These are phyloP conservation scores for Scleromitrula shiraiana DNA, from an alignment of 2,329 filamentous ascomycete species.

Conservation along the genomic window DNA sequence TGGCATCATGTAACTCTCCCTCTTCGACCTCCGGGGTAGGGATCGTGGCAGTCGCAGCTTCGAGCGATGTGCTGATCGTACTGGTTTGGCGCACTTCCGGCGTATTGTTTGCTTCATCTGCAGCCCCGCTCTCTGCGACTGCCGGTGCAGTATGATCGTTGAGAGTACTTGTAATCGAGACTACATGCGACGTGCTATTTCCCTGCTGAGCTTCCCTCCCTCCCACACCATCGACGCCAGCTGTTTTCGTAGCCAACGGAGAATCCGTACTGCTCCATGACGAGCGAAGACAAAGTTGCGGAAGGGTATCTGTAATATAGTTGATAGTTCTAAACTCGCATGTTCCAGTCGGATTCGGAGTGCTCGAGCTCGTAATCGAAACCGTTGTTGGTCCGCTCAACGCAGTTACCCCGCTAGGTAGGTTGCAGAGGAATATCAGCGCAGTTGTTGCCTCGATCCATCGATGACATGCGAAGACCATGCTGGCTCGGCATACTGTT, in stretches of 20 bases:
- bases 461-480: conserved; percentile 16
- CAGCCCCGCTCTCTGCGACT: not conserved
- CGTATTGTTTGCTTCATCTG: conserved; percentile 4
- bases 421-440: conserved; percentile 15
- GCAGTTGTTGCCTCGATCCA: conserved; percentile 16
- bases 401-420: conserved; percentile 12
- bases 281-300: conserved; percentile 27
- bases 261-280: conserved; percentile 24
- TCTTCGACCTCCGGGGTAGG: conserved; percentile 17
- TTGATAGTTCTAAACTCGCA: conserved; percentile 31
- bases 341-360: conserved; percentile 17
- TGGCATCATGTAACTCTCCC: conserved; percentile 45
- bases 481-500: conserved; percentile 14
- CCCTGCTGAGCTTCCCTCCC: not conserved
- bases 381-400: conserved; percentile 18
- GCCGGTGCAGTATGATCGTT: conserved; percentile 3
- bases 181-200: not conserved
- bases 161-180: not conserved
- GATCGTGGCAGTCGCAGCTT: not conserved
- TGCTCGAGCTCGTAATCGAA: conserved; percentile 4
- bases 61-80: conserved; percentile 1
- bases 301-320: conserved; percentile 30
- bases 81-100: conserved; percentile 1
- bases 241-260: conserved; percentile 7
- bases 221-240: not conserved